These are phyloP conservation scores for Blumeriella jaapii DNA, from an alignment of 2,329 filamentous ascomycete genomes.

Conservation along the genomic window DNA sequence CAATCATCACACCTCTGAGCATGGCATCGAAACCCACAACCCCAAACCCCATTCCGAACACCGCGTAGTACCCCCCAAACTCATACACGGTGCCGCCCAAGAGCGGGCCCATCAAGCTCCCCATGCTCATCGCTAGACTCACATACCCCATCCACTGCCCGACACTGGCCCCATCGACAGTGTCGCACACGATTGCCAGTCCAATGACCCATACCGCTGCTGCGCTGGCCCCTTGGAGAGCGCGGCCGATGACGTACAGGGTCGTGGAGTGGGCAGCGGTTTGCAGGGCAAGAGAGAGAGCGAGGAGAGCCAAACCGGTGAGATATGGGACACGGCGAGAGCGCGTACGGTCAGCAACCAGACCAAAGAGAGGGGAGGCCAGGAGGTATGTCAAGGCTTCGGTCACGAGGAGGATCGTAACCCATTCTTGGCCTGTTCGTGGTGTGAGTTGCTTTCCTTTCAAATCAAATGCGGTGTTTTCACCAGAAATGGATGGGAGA, in stretches of 20 bases:
- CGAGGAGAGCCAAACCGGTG: constrained; percentile 41
- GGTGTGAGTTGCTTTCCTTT: neutral
- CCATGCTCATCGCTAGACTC: constrained; percentile 45
- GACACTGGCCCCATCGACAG: constrained; percentile 46
- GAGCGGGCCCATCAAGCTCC: constrained; percentile 40
- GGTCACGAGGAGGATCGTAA: neutral
- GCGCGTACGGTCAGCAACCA: constrained; percentile 38
- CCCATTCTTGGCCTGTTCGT: constrained; percentile 1
- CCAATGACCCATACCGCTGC: constrained; percentile 65
- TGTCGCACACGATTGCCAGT: constrained; percentile 58
- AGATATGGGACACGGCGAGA: constrained; percentile 46
- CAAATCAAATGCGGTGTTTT: neutral
- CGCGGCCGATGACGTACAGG: constrained; percentile 48
- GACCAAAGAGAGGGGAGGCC: constrained; percentile 38
- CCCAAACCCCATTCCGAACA: constrained; percentile 45
- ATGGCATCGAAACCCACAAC: constrained; percentile 41
- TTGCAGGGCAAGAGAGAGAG: constrained; percentile 50
- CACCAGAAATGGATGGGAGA: too few relatives aligned
- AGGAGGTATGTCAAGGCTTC: constrained; percentile 23
- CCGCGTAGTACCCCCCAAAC: constrained; percentile 43
- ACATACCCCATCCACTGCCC: constrained; percentile 51
- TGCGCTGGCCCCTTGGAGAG: constrained; percentile 58
- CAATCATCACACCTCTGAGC: constrained; percentile 41
- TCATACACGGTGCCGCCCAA: constrained; percentile 12
- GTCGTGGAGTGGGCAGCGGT: constrained; percentile 49